Conservation (phyloP, 202 grass and related monocot genomes). For the Setaria viridis region DNA sequence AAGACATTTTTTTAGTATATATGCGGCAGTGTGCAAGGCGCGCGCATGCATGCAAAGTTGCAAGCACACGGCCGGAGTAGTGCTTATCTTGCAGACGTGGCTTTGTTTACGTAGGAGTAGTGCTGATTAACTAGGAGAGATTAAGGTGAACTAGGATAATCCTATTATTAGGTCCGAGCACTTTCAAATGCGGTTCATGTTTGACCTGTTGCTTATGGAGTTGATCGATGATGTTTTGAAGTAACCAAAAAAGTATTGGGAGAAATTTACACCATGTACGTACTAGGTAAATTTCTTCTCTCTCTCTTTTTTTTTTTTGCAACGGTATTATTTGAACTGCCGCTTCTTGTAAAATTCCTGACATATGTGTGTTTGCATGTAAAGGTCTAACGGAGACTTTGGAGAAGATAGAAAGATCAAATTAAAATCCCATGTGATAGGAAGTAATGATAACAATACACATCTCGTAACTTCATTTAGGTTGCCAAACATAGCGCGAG, state of each 20-base stretch:
- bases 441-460: background rate
- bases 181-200: background rate
- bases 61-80: background rate
- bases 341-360: background rate
- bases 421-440: background rate
- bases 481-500: background rate
- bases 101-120: constrained; percentile 5
- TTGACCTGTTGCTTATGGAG: background rate
- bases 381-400: background rate
- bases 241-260: background rate
- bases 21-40: constrained; percentile 16
- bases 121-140: background rate
- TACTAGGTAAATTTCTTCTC: background rate
- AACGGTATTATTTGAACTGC: background rate
- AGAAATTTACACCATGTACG: background rate
- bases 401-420: background rate
- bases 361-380: background rate
- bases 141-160: background rate
- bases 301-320: background rate
- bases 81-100: constrained; percentile 27
- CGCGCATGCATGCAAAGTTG: constrained; percentile 31
- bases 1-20: background rate
- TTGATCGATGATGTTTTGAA: background rate
- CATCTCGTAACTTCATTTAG: background rate
- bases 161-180: background rate